Evolutionary conservation across 331 rosid species (phyloP).

Genomic region (Ulmus americana): DNA sequence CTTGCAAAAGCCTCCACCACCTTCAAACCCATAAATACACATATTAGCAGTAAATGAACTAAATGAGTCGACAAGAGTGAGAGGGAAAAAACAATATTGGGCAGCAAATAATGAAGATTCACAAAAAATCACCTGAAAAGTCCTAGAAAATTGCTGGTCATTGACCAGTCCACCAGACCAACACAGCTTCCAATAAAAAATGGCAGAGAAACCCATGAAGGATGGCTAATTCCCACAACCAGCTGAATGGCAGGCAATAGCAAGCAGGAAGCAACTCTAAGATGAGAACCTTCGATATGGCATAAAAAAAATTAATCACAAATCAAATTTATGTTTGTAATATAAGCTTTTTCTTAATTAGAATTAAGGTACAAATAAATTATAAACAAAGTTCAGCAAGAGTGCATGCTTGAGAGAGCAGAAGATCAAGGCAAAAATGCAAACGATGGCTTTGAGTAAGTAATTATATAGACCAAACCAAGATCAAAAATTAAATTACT

Average conservation of each 20-base stretch:
- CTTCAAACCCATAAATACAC: conserved; percentile 42
- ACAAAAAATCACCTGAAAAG: conserved; percentile 66
- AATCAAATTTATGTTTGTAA: conserved; percentile 2
- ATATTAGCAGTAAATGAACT: conserved; percentile 25
- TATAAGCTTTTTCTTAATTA: neutral
- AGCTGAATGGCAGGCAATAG: conserved; percentile 86
- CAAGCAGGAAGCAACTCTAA: conserved; percentile 83
- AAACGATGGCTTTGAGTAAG: neutral
- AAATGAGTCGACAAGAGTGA: conserved; percentile 6
- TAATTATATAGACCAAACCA: neutral
- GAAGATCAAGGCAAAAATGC: neutral
- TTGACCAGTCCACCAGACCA: conserved; percentile 96
- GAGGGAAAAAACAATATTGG: conserved; percentile 3
- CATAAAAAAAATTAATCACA: conserved; percentile 25
- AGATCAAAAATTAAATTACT: neutral
- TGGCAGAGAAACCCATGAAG: conserved; percentile 91
- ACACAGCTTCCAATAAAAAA: conserved; percentile 89
- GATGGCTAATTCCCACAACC: conserved; percentile 84
- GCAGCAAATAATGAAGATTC: conserved; percentile 9
- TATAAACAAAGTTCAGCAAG: neutral
- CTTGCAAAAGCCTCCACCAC: conserved; percentile 97
- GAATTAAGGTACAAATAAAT: neutral
- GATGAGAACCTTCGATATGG: conserved; percentile 67
- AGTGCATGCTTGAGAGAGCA: neutral
- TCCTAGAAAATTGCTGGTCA: conserved; percentile 91